Conservation (phyloP, 2,329 filamentous ascomycete species). For the Fonsecaea pugnacius region DNA sequence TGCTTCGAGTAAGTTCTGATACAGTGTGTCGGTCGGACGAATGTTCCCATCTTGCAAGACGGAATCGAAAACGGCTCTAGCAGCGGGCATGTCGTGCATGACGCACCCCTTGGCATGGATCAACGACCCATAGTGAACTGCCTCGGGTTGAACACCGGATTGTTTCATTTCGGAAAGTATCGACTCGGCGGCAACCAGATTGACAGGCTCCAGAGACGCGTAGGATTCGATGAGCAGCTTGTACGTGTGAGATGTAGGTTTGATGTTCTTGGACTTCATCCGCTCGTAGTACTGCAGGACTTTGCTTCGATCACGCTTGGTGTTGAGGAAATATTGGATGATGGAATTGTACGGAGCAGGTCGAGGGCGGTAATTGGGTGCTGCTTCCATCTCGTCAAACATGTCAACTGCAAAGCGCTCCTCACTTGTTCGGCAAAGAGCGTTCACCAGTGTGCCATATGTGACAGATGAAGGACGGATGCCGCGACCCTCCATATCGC, state of each 20-base stretch:
- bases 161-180: slow-evolving; percentile 78
- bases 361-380: slow-evolving; percentile 98
- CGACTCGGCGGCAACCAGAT: slow-evolving; percentile 84
- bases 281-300: slow-evolving; percentile 93
- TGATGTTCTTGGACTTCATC: slow-evolving; percentile 84
- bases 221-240: slow-evolving; percentile 96
- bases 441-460: slow-evolving; percentile 97
- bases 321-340: slow-evolving; percentile 99
- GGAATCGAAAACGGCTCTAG: slow-evolving; percentile 78
- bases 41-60: slow-evolving; percentile 72
- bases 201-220: slow-evolving; percentile 86
- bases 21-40: slow-evolving; percentile 79
- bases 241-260: slow-evolving; percentile 93
- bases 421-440: slow-evolving; percentile 93
- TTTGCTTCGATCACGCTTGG: slow-evolving; percentile 93
- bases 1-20: slow-evolving; percentile 94
- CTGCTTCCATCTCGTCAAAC: slow-evolving; percentile 98
- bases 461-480: slow-evolving; percentile 97
- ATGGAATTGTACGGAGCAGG: slow-evolving; percentile 98
- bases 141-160: slow-evolving; percentile 77
- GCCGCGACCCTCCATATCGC: slow-evolving; percentile 90
- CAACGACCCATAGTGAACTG: slow-evolving; percentile 92
- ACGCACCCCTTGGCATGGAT: slow-evolving; percentile 97
- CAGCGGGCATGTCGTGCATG: slow-evolving; percentile 84
- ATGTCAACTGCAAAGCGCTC: slow-evolving; percentile 97